Evolutionary conservation across 345 rosid genomes (phyloP), one percentile per base, ranked within the genome.

Genomic region (Syzygium aromaticum): DNA sequence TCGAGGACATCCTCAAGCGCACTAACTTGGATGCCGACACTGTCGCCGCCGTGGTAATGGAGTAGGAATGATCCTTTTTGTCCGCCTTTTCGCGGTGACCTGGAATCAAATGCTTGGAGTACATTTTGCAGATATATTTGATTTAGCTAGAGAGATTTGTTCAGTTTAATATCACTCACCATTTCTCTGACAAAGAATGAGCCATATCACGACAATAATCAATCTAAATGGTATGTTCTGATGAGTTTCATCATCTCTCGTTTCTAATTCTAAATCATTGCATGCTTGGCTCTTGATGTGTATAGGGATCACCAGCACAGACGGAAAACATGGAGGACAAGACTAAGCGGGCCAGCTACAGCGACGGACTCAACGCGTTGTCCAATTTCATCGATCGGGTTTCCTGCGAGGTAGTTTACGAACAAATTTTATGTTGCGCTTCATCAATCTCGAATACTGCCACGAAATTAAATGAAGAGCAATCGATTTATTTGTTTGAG

Each of bases 1-100:
- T 94, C 86, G 94, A 96, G 88, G 96, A 94, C 89, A 95, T 96
- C 77, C 95, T 96, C 82, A 89, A 89, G 77, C 93, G 91, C 51
- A 90, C 95, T 56, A 86, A 88, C 86, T 90, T 94, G 11, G 85
- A 87, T 86, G 80, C 90, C 12, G 92, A 90, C 88, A 86, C 88
- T 86, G 84, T 90, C 86, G 86, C 87, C 83, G 77, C 85, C 93
- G 95, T 95, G 91, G 83, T 54, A 61, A 61, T n/a, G 73, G 73
- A 49, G 25, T 27, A 11, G 27, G 27, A 51, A 83, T 15, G 85
- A 46, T 27, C n/a, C 23, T 83, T 87, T 64, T 25, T n/a, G 51
- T 54, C 52, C 84, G 28, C 85, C 67, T 88, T 43, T 86, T 89
- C 77, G 87, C 33, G 40, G 46, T 80, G 73, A 61, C 16, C 33